Percentiles rank a stretch among this genome's conserved stretches.
Conservation (phyloP, 176 grass and related monocot genomes). For the Oryza longistaminata region DNA sequence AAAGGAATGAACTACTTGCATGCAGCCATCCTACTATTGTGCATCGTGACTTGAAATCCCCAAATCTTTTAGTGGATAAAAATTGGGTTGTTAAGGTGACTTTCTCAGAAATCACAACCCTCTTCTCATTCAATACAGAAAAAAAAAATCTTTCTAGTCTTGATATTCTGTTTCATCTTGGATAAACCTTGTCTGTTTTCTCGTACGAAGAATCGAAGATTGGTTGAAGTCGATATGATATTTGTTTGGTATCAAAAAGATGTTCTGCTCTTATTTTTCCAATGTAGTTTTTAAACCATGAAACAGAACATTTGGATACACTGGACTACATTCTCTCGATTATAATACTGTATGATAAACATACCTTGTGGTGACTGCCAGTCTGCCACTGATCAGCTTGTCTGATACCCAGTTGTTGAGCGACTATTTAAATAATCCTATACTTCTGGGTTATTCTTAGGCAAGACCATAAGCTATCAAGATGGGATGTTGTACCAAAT, state of each 20-base stretch:
- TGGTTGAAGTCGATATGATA: conserved; percentile 5
- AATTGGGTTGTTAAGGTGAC: conserved; percentile 99
- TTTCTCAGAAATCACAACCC: conserved; percentile 9
- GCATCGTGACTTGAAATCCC: conserved; percentile 95
- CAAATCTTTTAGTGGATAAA: conserved; percentile 98
- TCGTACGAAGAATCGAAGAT: not conserved
- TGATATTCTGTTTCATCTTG: conserved; percentile 9
- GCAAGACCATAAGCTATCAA: not conserved
- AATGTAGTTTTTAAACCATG: not conserved
- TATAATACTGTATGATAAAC: conserved; percentile 5
- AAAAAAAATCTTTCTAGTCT: not conserved
- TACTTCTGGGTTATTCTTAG: conserved; percentile 8
- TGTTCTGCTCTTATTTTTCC: not conserved
- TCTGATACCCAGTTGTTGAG: not conserved
- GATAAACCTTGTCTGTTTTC: conserved; percentile 2
- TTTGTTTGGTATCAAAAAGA: conserved; percentile 8
- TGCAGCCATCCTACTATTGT: conserved; percentile 92
- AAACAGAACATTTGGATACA: not conserved
- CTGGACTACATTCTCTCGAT: conserved; percentile 17
- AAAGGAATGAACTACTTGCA: conserved; percentile 99
- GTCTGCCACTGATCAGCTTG: conserved; percentile 7
- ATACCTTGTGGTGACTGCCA: conserved; percentile 12
- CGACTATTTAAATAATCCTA: not conserved
- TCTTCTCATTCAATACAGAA: not conserved
- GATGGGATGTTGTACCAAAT: conserved; percentile 10